Conservation (phyloP, 2,329 filamentous ascomycete species). For the Podosphaera fusca region DNA sequence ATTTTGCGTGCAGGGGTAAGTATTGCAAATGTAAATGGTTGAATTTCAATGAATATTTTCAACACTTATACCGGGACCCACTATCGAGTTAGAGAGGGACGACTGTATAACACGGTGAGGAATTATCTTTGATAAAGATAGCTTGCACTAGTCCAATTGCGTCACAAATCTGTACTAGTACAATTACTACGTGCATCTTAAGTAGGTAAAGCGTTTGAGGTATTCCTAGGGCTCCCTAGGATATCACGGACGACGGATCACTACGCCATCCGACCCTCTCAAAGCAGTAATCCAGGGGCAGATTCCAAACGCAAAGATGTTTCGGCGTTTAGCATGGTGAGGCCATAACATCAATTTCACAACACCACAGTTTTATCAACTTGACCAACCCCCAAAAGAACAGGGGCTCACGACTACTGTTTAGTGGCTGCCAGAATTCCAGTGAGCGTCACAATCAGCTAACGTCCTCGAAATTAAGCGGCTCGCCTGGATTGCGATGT, state of each 20-base stretch:
- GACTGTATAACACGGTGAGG: no score
- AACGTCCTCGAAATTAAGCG: background rate
- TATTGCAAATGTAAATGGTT: no score
- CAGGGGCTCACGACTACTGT: background rate
- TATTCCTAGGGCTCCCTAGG: background rate
- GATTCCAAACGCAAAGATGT: background rate
- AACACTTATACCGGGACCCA: no score
- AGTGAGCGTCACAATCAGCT: background rate
- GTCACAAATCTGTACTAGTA: no score
- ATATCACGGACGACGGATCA: background rate
- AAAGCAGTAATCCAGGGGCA: background rate
- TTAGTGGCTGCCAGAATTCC: background rate
- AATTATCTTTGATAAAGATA: no score
- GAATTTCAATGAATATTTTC: no score
- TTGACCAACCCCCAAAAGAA: background rate
- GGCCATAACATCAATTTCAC: background rate
- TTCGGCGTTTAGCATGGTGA: background rate
- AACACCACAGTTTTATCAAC: background rate
- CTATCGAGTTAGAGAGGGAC: no score
- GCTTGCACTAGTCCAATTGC: no score
- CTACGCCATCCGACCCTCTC: background rate
- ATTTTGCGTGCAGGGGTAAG: no score
- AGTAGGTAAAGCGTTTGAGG: constrained; percentile 5
- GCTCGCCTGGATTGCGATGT: constrained; percentile 27
- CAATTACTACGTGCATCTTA: background rate